Percentiles rank a stretch among this genome's conserved stretches.
Conservation (phyloP, 352 stramenopile genomes). For the Elongisporangium prolatum region DNA sequence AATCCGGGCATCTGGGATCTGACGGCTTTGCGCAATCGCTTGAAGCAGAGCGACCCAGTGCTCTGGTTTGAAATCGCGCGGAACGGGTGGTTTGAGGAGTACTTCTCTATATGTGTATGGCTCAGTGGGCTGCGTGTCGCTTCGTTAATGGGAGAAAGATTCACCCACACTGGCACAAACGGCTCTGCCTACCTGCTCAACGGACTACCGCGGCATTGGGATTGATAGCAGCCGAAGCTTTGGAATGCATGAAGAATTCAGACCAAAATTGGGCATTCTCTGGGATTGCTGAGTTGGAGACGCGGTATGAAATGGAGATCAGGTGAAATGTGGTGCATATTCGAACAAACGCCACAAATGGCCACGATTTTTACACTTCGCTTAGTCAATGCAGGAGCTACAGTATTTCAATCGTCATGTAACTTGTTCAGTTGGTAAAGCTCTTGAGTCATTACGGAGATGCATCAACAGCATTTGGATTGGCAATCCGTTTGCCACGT, state of each 20-base stretch:
- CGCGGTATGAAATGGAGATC: too few species aligned
- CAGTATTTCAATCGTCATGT: not conserved
- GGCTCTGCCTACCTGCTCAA: conserved; percentile 43
- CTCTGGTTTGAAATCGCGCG: conserved; percentile 15
- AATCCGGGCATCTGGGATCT: conserved; percentile 59
- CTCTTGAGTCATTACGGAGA: not conserved
- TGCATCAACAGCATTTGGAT: not conserved
- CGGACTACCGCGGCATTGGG: conserved; percentile 28
- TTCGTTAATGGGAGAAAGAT: conserved; percentile 10
- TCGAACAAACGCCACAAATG: too few species aligned
- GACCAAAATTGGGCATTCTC: too few species aligned
- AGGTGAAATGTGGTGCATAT: too few species aligned
- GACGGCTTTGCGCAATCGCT: conserved; percentile 2
- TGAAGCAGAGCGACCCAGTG: conserved; percentile 1
- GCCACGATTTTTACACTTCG: too few species aligned
- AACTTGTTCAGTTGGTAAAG: not conserved
- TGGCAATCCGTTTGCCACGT: not conserved
- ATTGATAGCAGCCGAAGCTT: conserved; percentile 4
- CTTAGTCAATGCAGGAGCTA: too few species aligned
- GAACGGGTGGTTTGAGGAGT: conserved; percentile 29
- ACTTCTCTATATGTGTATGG: conserved; percentile 26
- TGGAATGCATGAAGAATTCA: too few species aligned
- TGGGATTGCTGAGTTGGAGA: too few species aligned
- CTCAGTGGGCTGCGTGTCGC: conserved; percentile 21
- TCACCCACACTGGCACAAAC: conserved; percentile 31